A percentile compares a stretch with the other conserved stretches of the same genome.
Conservation (phyloP, 2,329 filamentous ascomycete genomes). For the Lojkania enalia region DNA sequence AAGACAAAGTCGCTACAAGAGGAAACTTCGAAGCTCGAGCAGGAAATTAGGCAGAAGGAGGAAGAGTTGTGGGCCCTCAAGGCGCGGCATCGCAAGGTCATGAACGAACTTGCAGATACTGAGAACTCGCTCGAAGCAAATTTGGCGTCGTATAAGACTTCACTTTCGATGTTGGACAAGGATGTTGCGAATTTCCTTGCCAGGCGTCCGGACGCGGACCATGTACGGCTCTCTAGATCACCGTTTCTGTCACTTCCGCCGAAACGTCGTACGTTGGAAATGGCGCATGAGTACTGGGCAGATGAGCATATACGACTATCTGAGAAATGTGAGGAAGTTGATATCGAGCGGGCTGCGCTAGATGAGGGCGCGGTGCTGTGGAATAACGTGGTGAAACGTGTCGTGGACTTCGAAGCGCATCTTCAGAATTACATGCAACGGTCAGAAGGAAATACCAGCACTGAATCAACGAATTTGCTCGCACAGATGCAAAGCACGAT, state of each 20-base stretch:
- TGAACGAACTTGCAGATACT: slow-evolving; percentile 63
- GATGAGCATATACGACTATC: slow-evolving; percentile 63
- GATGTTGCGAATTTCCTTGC: slow-evolving; percentile 64
- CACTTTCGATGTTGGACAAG: slow-evolving; percentile 66
- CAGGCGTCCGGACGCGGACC: slow-evolving; percentile 53
- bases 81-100: slow-evolving; percentile 61
- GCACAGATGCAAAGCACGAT: slow-evolving; percentile 61
- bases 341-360: slow-evolving; percentile 66
- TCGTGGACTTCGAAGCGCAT: slow-evolving; percentile 67
- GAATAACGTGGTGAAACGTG: slow-evolving; percentile 62
- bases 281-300: slow-evolving; percentile 73
- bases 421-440: slow-evolving; percentile 59
- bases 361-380: slow-evolving; percentile 69
- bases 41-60: slow-evolving; percentile 68
- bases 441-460: slow-evolving; percentile 17
- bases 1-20: slow-evolving; percentile 55
- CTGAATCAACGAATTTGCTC: slow-evolving; percentile 23
- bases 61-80: slow-evolving; percentile 65
- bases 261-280: slow-evolving; percentile 67
- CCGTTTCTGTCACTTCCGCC: slow-evolving; percentile 65
- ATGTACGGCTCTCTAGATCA: slow-evolving; percentile 31
- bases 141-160: slow-evolving; percentile 71
- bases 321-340: slow-evolving; percentile 58
- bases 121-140: slow-evolving; percentile 69
- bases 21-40: slow-evolving; percentile 58